Evolutionary conservation across 2,329 filamentous ascomycete genomes (phyloP), one percentile per base, ranked within the genome.

Genomic region (Metarhizium guizhouense): DNA sequence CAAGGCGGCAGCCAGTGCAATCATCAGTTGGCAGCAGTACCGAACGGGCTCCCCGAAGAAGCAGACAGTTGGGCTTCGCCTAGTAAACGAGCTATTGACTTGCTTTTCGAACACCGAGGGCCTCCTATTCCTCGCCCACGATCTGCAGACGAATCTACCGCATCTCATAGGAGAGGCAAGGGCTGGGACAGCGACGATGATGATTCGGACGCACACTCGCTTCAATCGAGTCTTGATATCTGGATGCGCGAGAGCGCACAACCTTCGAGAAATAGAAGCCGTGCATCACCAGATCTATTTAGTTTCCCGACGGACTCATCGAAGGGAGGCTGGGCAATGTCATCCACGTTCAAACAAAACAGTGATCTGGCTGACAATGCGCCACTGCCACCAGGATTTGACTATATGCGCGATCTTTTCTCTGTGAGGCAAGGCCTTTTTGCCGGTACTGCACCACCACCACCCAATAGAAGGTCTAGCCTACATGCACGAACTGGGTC

Each of bases 221-320:
- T 75, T 3, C 69, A 75, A 1, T 81, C 77, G 1, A 79, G 75
- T 57, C 72, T 79, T 5, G 81, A 84, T 54, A 79, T 81, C 29
- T 84, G 81, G 81, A 74, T 84, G 68, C 75, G 74, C 6, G 79
- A 81, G 63, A 79, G 78, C 54, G 66, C 74, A 36, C 77, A 77
- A 50, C 73, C 76, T 0, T 58, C 58, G 4, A 56, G 54, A 1
- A 64, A 66, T 0, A 64, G 61, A 1, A 63, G 64, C 7, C 64
- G 68, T 30, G 60, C 61, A 0, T 81, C 79, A 4, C 80, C 80
- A 0, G 80, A 83, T 56, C 68, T 83, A 2, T 83, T 83, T 57
- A 71, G 74, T 18, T 81, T 83, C 56, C 79, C 80, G 0, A 67
- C 66, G 0, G 68, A 64, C 6, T 63, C 70, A 0, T 56, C 61